phyloP scores from a whole-genome alignment of 495 filamentous ascomycete species.

The Penicillium coprophilum region DNA sequence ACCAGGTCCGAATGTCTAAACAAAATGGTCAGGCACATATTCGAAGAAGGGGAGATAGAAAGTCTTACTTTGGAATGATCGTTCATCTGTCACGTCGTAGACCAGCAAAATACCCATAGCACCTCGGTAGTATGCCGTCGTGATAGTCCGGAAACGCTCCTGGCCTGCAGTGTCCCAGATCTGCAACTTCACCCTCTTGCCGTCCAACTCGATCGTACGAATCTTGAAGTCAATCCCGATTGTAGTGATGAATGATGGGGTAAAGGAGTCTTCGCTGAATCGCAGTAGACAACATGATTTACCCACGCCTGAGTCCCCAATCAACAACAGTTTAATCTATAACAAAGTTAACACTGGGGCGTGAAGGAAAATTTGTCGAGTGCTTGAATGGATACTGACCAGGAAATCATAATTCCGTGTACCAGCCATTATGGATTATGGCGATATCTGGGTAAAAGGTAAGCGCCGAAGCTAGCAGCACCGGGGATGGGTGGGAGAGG shows the following conservation, averaged over 20 bases:
- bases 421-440: slow-evolving; percentile 69
- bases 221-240: slow-evolving; percentile 99
- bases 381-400: slow-evolving; percentile 55
- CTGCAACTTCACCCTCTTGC: slow-evolving; percentile 97
- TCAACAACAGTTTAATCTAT: slow-evolving; percentile 97
- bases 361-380: neutral
- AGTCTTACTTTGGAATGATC: slow-evolving; percentile 92
- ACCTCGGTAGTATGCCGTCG: slow-evolving; percentile 96
- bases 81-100: slow-evolving; percentile 97
- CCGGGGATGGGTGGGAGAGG: slow-evolving; percentile 17
- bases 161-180: slow-evolving; percentile 99
- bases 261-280: slow-evolving; percentile 99
- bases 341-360: neutral
- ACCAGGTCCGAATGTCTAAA: slow-evolving; percentile 97
- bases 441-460: slow-evolving; percentile 2
- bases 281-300: slow-evolving; percentile 98
- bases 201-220: slow-evolving; percentile 95
- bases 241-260: slow-evolving; percentile 96
- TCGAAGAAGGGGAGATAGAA: neutral
- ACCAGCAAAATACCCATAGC: slow-evolving; percentile 98
- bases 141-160: slow-evolving; percentile 97
- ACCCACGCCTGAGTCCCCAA: slow-evolving; percentile 96
- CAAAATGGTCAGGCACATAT: slow-evolving; percentile 5
- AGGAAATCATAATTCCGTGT: slow-evolving; percentile 98
- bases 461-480: neutral